Conservation (phyloP, 106 monocot genomes). For the Phalaenopsis aphrodite region DNA sequence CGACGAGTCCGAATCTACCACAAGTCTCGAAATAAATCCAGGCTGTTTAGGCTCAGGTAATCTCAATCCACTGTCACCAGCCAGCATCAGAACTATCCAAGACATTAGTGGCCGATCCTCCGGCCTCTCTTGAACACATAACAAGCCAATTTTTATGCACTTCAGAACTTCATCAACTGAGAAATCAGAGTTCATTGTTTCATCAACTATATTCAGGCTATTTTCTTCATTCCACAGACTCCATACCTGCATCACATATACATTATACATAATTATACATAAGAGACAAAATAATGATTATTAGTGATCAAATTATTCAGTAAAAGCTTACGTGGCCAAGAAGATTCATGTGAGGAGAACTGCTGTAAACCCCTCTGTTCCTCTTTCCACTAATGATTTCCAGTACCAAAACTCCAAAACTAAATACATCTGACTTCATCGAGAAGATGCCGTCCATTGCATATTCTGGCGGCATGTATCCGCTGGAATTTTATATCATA, state of each 20-base stretch:
- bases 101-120: slow-evolving; percentile 34
- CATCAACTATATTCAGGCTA: slow-evolving; percentile 13
- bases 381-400: slow-evolving; percentile 41
- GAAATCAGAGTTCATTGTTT: background rate
- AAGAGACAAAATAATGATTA: background rate
- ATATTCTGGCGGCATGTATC: slow-evolving; percentile 56
- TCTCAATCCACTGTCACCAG: slow-evolving; percentile 4
- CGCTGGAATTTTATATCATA: slow-evolving; percentile 21
- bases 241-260: slow-evolving; percentile 14
- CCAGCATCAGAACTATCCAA: slow-evolving; percentile 18
- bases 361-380: slow-evolving; percentile 14
- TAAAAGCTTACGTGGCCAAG: slow-evolving; percentile 4
- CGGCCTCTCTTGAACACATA: slow-evolving; percentile 27
- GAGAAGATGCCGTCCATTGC: slow-evolving; percentile 40
- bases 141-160: slow-evolving; percentile 29
- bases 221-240: slow-evolving; percentile 16
- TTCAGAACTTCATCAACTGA: slow-evolving; percentile 7
- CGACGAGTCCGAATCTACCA: background rate
- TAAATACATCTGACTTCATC: slow-evolving; percentile 56
- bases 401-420: slow-evolving; percentile 49
- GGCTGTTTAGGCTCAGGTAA: slow-evolving; percentile 33
- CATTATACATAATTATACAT: background rate
- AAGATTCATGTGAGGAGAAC: slow-evolving; percentile 6
- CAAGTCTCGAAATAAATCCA: slow-evolving; percentile 11
- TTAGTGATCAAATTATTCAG: background rate